Evolutionary conservation across 1,284 basidiomycete genomes (phyloP).

Genomic region (Rhodotorula sp.): DNA sequence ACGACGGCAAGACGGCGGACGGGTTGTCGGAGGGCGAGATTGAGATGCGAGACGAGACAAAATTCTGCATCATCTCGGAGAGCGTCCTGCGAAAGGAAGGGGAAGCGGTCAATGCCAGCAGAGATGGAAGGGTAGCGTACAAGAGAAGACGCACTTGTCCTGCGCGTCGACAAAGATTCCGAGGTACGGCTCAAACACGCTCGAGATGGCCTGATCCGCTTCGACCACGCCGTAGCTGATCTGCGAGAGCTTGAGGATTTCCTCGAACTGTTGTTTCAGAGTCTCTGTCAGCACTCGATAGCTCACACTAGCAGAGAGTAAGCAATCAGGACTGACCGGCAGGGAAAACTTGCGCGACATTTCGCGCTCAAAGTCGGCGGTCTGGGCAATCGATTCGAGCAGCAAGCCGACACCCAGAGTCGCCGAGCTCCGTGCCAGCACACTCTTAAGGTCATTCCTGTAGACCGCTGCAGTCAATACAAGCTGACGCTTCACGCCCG

Average conservation of each 20-base stretch:
- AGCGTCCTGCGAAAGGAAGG: constrained; percentile 58
- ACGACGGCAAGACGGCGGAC: constrained; percentile 78
- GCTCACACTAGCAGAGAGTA: too few relatives aligned
- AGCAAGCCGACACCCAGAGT: constrained; percentile 68
- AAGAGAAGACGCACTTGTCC: constrained; percentile 65
- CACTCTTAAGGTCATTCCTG: constrained; percentile 53
- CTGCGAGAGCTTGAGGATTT: constrained; percentile 46
- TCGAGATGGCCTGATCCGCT: constrained; percentile 65
- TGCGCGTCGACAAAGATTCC: constrained; percentile 92
- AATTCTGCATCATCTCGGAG: constrained; percentile 74
- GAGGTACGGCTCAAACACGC: constrained; percentile 88
- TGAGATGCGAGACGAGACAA: constrained; percentile 65
- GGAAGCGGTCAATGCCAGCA: too few relatives aligned
- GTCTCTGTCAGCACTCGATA: background rate
- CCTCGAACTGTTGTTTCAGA: constrained; percentile 48
- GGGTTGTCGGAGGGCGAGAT: constrained; percentile 59
- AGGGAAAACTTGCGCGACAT: constrained; percentile 54
- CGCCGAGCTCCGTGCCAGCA: constrained; percentile 44
- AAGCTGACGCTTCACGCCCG: background rate
- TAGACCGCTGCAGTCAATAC: background rate
- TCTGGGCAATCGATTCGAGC: constrained; percentile 78
- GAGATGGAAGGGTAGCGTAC: background rate
- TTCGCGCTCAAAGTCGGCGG: constrained; percentile 77
- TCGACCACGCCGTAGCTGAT: constrained; percentile 38
- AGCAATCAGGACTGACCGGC: constrained; percentile 57